These are phyloP conservation scores for Melaleuca alternifolia DNA, from an alignment of 345 rosid species.

Conservation along the genomic window DNA sequence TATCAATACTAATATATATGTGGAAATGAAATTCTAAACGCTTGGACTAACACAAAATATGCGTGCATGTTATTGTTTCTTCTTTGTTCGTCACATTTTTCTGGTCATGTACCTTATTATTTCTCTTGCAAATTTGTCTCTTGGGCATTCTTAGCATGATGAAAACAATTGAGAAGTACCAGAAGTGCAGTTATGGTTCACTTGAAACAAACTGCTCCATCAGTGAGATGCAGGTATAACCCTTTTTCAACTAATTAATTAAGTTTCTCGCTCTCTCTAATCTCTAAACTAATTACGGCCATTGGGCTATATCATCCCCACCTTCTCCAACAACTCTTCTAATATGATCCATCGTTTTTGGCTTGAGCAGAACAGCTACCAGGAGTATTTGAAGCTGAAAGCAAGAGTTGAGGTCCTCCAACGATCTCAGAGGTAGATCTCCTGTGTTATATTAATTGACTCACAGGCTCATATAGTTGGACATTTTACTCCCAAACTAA, in stretches of 20 bases:
- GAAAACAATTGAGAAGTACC: slow-evolving; percentile 39
- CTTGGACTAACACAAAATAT: neutral
- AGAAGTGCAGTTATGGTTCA: slow-evolving; percentile 31
- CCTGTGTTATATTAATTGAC: neutral
- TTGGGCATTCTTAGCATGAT: slow-evolving; percentile 19
- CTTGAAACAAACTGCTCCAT: slow-evolving; percentile 16
- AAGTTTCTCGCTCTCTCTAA: neutral
- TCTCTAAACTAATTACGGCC: neutral
- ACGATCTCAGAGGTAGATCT: slow-evolving; percentile 34
- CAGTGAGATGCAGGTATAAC: slow-evolving; percentile 26
- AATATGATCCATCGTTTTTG: neutral
- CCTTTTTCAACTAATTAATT: neutral
- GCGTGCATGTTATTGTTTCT: neutral
- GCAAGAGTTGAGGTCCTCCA: slow-evolving; percentile 42
- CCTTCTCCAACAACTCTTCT: neutral
- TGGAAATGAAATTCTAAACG: neutral
- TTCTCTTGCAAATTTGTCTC: neutral
- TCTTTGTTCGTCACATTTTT: neutral
- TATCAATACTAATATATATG: neutral
- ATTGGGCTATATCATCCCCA: neutral
- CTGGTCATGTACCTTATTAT: neutral
- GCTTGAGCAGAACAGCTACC: slow-evolving; percentile 29
- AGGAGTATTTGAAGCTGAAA: slow-evolving; percentile 48
- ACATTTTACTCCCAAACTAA: neutral
- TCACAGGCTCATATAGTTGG: neutral